A percentile compares a stretch with the other conserved stretches of the same genome.
Evolutionary conservation across 208 protist species (phyloP).

Genomic region (Trypanosoma boissoni): DNA sequence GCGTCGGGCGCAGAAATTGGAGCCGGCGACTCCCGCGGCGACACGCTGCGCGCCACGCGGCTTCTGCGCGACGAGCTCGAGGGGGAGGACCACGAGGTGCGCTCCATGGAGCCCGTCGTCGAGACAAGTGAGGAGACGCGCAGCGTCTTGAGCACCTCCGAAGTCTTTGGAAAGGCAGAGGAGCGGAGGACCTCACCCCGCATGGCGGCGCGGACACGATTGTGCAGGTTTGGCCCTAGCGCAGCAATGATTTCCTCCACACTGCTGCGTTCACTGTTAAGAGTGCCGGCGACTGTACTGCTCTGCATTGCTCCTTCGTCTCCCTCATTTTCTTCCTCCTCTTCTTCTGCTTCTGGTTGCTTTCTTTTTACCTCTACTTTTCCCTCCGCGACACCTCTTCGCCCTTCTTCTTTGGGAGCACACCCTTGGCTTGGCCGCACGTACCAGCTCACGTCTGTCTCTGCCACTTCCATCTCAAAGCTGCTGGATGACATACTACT

Average conservation of each 20-base stretch:
- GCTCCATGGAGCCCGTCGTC: background rate
- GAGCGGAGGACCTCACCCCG: background rate
- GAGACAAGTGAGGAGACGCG: background rate
- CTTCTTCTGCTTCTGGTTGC: background rate
- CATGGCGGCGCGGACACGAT: constrained; percentile 18
- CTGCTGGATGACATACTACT: constrained; percentile 15
- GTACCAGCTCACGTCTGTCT: constrained; percentile 60
- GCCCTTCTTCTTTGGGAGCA: no score
- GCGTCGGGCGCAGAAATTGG: background rate
- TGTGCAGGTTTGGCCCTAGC: constrained; percentile 10
- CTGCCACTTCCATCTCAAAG: constrained; percentile 59
- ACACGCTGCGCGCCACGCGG: background rate
- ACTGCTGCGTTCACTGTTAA: constrained; percentile 11
- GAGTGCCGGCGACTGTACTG: background rate
- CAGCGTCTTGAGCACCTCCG: constrained; percentile 12
- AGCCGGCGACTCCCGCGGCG: background rate
- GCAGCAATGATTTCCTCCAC: constrained; percentile 19
- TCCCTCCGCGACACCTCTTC: no score
- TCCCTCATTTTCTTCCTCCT: no score
- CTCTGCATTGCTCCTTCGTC: background rate
- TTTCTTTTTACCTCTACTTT: no score
- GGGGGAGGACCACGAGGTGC: background rate
- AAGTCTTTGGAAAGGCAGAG: constrained; percentile 21
- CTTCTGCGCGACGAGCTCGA: background rate
- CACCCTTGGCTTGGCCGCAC: no score